These are phyloP conservation scores for Colletotrichum tanaceti DNA, from an alignment of 2,329 filamentous ascomycete species.

Conservation along the genomic window DNA sequence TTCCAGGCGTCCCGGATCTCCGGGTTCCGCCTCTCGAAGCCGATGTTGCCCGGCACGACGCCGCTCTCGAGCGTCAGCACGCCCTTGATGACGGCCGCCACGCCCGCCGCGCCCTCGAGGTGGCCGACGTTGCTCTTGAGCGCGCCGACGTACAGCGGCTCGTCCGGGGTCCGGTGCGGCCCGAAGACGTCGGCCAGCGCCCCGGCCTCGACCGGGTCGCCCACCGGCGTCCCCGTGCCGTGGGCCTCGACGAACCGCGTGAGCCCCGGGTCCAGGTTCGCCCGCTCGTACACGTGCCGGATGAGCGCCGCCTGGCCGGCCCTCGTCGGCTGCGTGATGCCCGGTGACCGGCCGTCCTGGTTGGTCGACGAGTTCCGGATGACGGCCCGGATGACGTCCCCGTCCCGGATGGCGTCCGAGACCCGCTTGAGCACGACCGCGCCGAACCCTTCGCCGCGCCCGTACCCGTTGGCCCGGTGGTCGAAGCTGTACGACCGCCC, in stretches of 20 bases:
- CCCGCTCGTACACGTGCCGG: conserved; percentile 49
- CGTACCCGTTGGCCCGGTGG: conserved; percentile 49
- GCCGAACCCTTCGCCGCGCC: conserved; percentile 60
- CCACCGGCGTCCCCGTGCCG: conserved; percentile 66
- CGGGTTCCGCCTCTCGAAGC: conserved; percentile 48
- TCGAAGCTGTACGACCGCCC: conserved; percentile 50
- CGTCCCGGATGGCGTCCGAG: conserved; percentile 56
- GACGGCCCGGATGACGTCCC: conserved; percentile 53
- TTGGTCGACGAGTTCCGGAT: conserved; percentile 53
- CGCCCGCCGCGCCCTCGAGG: conserved; percentile 43
- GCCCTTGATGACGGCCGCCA: conserved; percentile 47
- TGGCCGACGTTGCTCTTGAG: conserved; percentile 46
- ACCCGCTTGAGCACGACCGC: conserved; percentile 64
- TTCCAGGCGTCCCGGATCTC: conserved; percentile 46
- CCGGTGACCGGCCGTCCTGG: conserved; percentile 56
- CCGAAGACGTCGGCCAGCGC: conserved; percentile 60
- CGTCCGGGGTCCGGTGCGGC: conserved; percentile 49
- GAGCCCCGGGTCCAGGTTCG: conserved; percentile 44
- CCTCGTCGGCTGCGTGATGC: conserved; percentile 51
- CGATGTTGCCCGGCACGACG: conserved; percentile 48
- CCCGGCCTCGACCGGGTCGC: conserved; percentile 65
- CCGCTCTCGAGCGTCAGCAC: conserved; percentile 48
- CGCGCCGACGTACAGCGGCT: conserved; percentile 45
- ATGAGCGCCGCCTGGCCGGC: conserved; percentile 52
- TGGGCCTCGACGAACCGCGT: conserved; percentile 57